Conservation (phyloP, 306 rosid species). For the Hippophae gyantsensis region DNA sequence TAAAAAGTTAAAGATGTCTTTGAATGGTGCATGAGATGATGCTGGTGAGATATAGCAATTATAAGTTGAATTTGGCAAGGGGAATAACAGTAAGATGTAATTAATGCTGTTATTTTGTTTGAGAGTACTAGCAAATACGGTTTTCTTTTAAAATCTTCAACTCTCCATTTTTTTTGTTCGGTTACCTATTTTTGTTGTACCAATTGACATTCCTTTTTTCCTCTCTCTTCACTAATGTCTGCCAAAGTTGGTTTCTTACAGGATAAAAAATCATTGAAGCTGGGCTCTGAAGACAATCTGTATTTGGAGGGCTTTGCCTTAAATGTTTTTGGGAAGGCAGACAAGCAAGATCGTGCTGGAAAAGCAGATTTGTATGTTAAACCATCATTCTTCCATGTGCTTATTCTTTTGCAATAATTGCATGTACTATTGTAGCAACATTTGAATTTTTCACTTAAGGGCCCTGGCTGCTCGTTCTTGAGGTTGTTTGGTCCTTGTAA, state of each 20-base stretch:
- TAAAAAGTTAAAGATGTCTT: no score
- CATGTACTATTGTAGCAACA: not conserved
- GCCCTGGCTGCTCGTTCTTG: not conserved
- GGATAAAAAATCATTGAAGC: conserved; percentile 78
- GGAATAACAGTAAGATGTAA: no score
- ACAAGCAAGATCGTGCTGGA: conserved; percentile 95
- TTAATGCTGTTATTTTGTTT: no score
- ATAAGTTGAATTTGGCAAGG: no score
- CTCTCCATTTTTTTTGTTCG: no score
- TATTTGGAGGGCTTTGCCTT: conserved; percentile 91
- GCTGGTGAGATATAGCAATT: no score
- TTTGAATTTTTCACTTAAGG: not conserved
- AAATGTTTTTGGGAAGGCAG: conserved; percentile 87
- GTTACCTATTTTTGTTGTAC: not conserved
- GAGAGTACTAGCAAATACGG: no score
- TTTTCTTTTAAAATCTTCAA: no score
- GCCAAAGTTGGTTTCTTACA: conserved; percentile 19
- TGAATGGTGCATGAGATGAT: no score
- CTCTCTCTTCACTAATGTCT: not conserved
- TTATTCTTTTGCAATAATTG: not conserved
- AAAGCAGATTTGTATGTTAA: conserved; percentile 76
- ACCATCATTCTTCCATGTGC: conserved; percentile 6
- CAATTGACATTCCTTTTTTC: not conserved
- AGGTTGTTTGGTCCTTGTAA: not conserved
- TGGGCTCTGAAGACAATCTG: conserved; percentile 85